phyloP scores from a whole-genome alignment of 2,329 filamentous ascomycete species.

The Lecanicillium sp. region DNA sequence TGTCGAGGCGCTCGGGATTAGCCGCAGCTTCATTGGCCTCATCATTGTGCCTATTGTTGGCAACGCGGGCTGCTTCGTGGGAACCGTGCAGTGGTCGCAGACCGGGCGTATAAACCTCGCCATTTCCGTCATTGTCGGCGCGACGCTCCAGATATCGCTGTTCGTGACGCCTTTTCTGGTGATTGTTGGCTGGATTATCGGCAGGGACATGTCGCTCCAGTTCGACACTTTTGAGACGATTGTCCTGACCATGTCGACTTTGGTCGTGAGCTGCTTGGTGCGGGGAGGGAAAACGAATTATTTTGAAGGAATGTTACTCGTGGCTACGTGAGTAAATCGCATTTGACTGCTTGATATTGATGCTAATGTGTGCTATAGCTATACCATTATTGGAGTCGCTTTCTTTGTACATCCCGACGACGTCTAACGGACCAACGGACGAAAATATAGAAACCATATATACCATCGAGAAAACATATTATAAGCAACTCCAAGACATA shows the following conservation, averaged over 20 bases:
- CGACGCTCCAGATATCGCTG: conserved; percentile 18
- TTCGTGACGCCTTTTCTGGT: conserved; percentile 18
- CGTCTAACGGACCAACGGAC: neutral
- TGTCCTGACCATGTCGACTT: conserved; percentile 16
- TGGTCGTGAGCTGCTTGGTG: conserved; percentile 18
- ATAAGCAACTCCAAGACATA: no score
- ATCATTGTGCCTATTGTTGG: conserved; percentile 18
- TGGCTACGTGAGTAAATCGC: conserved; percentile 13
- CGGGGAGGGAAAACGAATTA: conserved; percentile 17
- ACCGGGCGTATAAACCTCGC: conserved; percentile 17
- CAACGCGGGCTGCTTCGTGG: conserved; percentile 17
- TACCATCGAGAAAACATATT: no score
- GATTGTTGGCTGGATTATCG: conserved; percentile 14
- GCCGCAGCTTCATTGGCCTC: conserved; percentile 17
- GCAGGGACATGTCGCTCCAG: conserved; percentile 16
- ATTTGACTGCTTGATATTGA: neutral
- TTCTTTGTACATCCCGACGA: conserved; percentile 12
- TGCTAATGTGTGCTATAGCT: neutral
- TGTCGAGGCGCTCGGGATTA: conserved; percentile 16
- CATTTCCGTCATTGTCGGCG: conserved; percentile 17
- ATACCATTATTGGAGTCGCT: conserved; percentile 10
- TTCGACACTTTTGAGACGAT: conserved; percentile 18
- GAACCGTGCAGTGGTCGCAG: conserved; percentile 17
- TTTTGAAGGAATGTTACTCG: conserved; percentile 16
- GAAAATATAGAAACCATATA: neutral